These are phyloP conservation scores for Mucuna pruriens DNA, from an alignment of 306 rosid species.

Conservation along the genomic window DNA sequence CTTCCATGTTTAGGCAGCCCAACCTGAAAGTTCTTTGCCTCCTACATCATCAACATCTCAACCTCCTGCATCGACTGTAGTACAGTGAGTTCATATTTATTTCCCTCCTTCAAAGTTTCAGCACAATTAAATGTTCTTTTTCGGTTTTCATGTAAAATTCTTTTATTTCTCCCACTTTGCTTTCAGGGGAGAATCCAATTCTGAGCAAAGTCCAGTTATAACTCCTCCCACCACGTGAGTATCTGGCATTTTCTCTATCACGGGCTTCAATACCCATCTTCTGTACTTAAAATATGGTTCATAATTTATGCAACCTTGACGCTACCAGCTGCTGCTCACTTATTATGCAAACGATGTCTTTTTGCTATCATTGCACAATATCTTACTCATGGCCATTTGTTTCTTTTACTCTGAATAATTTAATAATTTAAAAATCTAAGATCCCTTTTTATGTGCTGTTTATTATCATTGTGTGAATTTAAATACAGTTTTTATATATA, in stretches of 20 bases:
- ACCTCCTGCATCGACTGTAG: constrained; percentile 47
- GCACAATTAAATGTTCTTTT: neutral
- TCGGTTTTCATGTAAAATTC: neutral
- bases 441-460: neutral
- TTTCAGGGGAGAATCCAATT: constrained; percentile 52
- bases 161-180: neutral
- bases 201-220: constrained; percentile 49
- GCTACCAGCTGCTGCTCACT: constrained; percentile 5
- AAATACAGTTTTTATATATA: constrained; percentile 26
- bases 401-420: neutral
- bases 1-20: constrained; percentile 38
- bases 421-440: neutral
- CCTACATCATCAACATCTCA: constrained; percentile 47
- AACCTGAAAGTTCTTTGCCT: constrained; percentile 44
- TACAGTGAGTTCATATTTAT: constrained; percentile 58
- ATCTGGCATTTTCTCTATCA: constrained; percentile 31
- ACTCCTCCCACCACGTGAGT: constrained; percentile 55
- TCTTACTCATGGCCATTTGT: constrained; percentile 12
- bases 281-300: neutral
- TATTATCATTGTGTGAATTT: constrained; percentile 9
- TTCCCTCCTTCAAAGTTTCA: constrained; percentile 17
- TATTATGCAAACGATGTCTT: constrained; percentile 1
- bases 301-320: constrained; percentile 16
- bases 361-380: neutral
- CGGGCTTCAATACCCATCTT: neutral